Evolutionary conservation across 208 protist genomes (phyloP).

Genomic region (Leptomonas pyrrhocoris): DNA sequence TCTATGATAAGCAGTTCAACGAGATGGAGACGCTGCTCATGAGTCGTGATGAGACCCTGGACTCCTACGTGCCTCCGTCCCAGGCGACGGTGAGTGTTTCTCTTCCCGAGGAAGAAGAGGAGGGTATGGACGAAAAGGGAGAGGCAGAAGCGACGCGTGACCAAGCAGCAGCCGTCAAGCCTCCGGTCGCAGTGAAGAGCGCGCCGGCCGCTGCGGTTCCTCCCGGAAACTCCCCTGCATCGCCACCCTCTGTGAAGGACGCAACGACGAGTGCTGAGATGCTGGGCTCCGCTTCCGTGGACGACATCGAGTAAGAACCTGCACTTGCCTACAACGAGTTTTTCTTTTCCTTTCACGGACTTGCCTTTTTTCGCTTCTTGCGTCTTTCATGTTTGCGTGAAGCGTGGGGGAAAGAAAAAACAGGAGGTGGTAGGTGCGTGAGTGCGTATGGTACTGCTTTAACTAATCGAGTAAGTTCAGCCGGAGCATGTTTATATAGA

Average conservation of each 20-base stretch:
- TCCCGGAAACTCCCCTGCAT: not conserved
- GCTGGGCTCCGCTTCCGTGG: constrained; percentile 69
- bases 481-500: not conserved
- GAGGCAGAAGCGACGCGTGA: not conserved
- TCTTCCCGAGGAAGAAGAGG: constrained; percentile 9
- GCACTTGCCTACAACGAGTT: too few relatives aligned
- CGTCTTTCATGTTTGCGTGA: not conserved
- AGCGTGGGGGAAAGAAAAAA: not conserved
- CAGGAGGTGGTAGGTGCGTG: not conserved
- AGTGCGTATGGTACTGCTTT: not conserved
- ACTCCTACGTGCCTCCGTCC: constrained; percentile 43
- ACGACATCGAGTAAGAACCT: constrained; percentile 55
- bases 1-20: constrained; percentile 80
- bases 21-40: constrained; percentile 86
- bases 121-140: constrained; percentile 10
- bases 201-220: constrained; percentile 2
- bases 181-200: not conserved
- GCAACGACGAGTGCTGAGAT: constrained; percentile 33
- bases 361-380: not conserved
- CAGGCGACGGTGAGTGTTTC: constrained; percentile 29
- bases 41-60: constrained; percentile 69
- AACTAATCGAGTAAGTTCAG: not conserved
- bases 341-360: too few relatives aligned
- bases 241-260: constrained; percentile 11
- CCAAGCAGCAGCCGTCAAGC: not conserved